Conservation (phyloP, 768 basidiomycete species). For the Termitomyces heimii region DNA sequence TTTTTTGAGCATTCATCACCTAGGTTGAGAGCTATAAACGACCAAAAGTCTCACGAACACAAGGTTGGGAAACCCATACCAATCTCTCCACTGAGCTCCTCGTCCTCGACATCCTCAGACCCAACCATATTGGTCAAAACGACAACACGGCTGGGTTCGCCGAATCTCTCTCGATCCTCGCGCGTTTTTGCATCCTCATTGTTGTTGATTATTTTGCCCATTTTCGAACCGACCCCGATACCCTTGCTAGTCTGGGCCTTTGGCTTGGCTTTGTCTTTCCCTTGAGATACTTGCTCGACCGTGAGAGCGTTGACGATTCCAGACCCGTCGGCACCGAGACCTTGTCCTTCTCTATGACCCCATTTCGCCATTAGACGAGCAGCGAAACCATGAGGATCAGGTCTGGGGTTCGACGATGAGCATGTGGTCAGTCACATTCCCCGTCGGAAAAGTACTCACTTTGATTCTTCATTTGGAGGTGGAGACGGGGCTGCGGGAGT, state of each 20-base stretch:
- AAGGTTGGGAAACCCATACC: conserved; percentile 43
- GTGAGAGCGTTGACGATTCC: conserved; percentile 89
- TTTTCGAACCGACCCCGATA: conserved; percentile 50
- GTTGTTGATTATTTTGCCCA: conserved; percentile 87
- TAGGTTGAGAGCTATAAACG: conserved; percentile 19
- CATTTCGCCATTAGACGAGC: conserved; percentile 91
- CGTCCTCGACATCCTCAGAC: conserved; percentile 78
- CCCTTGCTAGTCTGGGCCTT: conserved; percentile 26
- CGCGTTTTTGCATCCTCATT: conserved; percentile 77
- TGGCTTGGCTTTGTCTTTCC: conserved; percentile 32
- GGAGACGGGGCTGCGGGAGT: conserved; percentile 20
- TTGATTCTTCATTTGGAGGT: conserved; percentile 27
- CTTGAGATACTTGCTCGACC: conserved; percentile 59
- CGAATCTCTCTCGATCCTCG: conserved; percentile 78
- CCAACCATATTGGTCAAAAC: conserved; percentile 89
- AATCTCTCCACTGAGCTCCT: conserved; percentile 81
- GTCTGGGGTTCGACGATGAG: conserved; percentile 18
- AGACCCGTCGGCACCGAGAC: conserved; percentile 75
- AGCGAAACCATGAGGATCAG: conserved; percentile 73
- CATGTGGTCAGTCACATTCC: background rate
- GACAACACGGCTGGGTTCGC: conserved; percentile 86
- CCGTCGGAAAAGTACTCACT: conserved; percentile 21
- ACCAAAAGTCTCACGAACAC: background rate
- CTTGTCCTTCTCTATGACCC: conserved; percentile 94
- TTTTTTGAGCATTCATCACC: conserved; percentile 91